Percentiles rank a stretch among this genome's conserved stretches.
These are phyloP conservation scores for Colletotrichum musae DNA, from an alignment of 2,329 filamentous ascomycete genomes.

Conservation along the genomic window DNA sequence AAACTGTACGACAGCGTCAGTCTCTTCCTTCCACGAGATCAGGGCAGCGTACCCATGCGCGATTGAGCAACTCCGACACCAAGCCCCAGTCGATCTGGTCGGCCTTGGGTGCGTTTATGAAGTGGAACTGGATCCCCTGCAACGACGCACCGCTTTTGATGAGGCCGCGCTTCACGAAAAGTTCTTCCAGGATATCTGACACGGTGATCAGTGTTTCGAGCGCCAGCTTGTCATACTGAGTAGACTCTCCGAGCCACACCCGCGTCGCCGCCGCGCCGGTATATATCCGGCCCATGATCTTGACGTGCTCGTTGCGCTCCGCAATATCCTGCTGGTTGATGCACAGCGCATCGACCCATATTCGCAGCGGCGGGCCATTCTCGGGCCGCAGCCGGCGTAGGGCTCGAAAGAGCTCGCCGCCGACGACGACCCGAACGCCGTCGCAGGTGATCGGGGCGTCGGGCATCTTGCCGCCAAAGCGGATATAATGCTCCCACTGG, in stretches of 20 bases:
- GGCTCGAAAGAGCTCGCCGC: slow-evolving; percentile 35
- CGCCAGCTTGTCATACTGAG: slow-evolving; percentile 26
- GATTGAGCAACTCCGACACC: slow-evolving; percentile 24
- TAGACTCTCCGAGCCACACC: slow-evolving; percentile 39
- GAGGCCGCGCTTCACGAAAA: not conserved
- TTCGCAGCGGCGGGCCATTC: slow-evolving; percentile 5
- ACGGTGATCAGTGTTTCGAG: not conserved
- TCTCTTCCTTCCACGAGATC: not conserved
- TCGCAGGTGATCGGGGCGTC: slow-evolving; percentile 32
- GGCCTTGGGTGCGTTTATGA: slow-evolving; percentile 1
- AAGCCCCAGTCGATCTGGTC: slow-evolving; percentile 23
- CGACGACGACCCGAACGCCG: slow-evolving; percentile 17
- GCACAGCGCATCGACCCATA: slow-evolving; percentile 40
- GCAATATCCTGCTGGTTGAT: slow-evolving; percentile 37
- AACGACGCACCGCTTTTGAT: not conserved
- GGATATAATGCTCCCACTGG: slow-evolving; percentile 28
- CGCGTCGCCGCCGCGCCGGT: slow-evolving; percentile 25
- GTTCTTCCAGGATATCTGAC: not conserved
- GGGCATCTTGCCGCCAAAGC: slow-evolving; percentile 27
- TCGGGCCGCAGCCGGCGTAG: slow-evolving; percentile 23
- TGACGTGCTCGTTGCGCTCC: slow-evolving; percentile 39
- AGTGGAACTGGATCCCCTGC: slow-evolving; percentile 14
- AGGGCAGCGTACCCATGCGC: slow-evolving; percentile 20
- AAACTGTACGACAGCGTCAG: slow-evolving; percentile 25
- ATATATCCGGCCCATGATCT: slow-evolving; percentile 35